Evolutionary conservation across 345 rosid genomes (phyloP), one percentile per base, ranked within the genome.

Genomic region (Salix purpurea): DNA sequence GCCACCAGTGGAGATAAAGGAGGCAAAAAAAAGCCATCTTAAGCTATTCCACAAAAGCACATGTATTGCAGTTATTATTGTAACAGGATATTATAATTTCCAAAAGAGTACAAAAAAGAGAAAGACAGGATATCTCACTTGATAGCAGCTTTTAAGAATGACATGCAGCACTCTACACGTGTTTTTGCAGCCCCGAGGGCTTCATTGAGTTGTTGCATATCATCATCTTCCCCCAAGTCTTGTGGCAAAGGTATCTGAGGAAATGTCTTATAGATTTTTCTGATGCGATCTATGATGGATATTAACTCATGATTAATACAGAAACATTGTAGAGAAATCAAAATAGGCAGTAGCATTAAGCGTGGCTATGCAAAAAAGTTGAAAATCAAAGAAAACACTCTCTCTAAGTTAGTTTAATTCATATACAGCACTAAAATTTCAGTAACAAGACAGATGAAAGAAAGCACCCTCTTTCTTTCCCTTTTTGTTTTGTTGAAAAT

Each of bases 171-270:
- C 32, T 96, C 95, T 2, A 93, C 94, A 23, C 93, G 91, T 61
- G 85, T 86, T 87, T 95, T 94, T 70, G 99, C 97, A 62, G 89
- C 97, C 24, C 90, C 94, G 65, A 96, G 90, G 77, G 95, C 91
- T 86, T 92, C 97, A 23, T 89, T 70, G 78, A 96, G 91, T 81
- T 91, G 77, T 68, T 92, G 95, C 65, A 92, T 83, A 71, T 91
- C 97, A 15, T 91, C 94, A 65, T 90, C 95, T 26, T 85, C 95
- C 6, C 69, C 91, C 86, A 96, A 74, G 64, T 87, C 87, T 39
- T 90, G 93, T 26, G 95, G 94, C 74, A 92, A 80, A 18, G 94
- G 89, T 78, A 91, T 86, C 79, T 79, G 89, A 77, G 99, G 99
- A 81, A 96, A 96, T 83, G 78, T 69, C 83, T 92, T 88, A 83